phyloP scores from a whole-genome alignment of 495 filamentous ascomycete genomes.

The Penicillium fimorum region DNA sequence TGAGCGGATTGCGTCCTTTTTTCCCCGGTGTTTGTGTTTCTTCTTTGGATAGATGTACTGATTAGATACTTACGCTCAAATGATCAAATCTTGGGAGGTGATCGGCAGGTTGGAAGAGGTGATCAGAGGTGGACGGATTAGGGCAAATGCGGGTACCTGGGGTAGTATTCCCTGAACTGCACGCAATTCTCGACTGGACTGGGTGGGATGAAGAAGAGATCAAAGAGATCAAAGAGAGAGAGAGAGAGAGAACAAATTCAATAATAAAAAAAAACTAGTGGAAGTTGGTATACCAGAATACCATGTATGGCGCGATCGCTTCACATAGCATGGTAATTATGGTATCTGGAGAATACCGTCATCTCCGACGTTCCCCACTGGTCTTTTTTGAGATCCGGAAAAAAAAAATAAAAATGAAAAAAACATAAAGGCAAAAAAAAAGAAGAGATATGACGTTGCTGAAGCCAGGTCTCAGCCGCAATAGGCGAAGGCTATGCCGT shows the following conservation, averaged over 20 bases:
- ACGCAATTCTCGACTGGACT: conserved; percentile 1
- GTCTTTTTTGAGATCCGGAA: not conserved
- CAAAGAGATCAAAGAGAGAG: conserved; percentile 7
- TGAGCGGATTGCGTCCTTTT: not conserved
- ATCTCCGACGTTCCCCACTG: conserved; percentile 7
- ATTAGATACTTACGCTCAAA: not conserved
- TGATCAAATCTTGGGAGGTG: not conserved
- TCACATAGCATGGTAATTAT: conserved; percentile 1
- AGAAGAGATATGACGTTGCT: conserved; percentile 2
- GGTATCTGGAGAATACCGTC: conserved; percentile 3
- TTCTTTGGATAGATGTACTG: not conserved
- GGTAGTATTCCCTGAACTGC: conserved; percentile 1
- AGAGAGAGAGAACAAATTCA: conserved; percentile 9
- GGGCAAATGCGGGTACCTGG: conserved; percentile 8
- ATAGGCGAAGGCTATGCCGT: conserved; percentile 6
- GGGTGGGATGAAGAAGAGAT: conserved; percentile 1
- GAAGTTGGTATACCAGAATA: conserved; percentile 16
- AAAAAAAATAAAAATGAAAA: conserved; percentile 8
- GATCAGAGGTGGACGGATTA: conserved; percentile 8
- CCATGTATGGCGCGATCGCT: not conserved
- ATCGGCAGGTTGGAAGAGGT: not conserved
- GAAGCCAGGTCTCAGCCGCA: conserved; percentile 3
- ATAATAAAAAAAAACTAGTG: conserved; percentile 1
- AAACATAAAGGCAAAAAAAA: conserved; percentile 13
- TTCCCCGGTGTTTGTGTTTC: not conserved